Conservation (phyloP, 768 basidiomycete species). For the Amanita subjunquillea region DNA sequence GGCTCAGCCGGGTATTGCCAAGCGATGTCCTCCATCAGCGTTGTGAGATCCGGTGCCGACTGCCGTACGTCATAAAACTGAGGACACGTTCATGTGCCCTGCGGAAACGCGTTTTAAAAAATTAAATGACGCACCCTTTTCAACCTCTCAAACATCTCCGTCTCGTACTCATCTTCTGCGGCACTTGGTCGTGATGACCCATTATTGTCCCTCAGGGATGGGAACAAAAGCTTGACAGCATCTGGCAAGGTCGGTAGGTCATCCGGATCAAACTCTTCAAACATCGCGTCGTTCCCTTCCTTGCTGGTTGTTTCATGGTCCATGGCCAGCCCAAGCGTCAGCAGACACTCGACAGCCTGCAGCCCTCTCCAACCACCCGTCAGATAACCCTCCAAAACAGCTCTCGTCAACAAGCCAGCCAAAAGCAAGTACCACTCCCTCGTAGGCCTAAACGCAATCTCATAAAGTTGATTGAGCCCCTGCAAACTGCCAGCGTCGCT, state of each 20-base stretch:
- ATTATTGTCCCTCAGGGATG: conserved; percentile 28
- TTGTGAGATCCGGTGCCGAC: conserved; percentile 63
- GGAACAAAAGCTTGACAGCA: conserved; percentile 63
- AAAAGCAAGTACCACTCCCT: conserved; percentile 77
- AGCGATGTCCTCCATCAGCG: conserved; percentile 71
- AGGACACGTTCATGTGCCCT: not conserved
- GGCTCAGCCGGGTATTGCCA: conserved; percentile 78
- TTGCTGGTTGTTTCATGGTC: conserved; percentile 11
- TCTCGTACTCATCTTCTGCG: conserved; percentile 63
- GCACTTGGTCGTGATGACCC: conserved; percentile 24
- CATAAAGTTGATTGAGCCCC: conserved; percentile 20
- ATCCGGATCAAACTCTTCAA: conserved; percentile 56
- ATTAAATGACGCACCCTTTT: conserved; percentile 40
- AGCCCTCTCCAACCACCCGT: conserved; percentile 72
- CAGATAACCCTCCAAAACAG: conserved; percentile 77
- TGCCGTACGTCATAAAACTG: conserved; percentile 74
- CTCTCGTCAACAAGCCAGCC: conserved; percentile 69
- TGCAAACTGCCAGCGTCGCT: not conserved
- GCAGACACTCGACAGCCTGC: conserved; percentile 57
- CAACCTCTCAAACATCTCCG: conserved; percentile 66
- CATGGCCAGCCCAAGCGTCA: conserved; percentile 61
- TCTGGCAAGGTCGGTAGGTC: conserved; percentile 61
- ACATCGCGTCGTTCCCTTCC: conserved; percentile 7
- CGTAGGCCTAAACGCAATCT: conserved; percentile 54
- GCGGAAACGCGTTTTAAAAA: not conserved